Conservation (phyloP, 2,329 filamentous ascomycete genomes). For the Apiospora hydei region DNA sequence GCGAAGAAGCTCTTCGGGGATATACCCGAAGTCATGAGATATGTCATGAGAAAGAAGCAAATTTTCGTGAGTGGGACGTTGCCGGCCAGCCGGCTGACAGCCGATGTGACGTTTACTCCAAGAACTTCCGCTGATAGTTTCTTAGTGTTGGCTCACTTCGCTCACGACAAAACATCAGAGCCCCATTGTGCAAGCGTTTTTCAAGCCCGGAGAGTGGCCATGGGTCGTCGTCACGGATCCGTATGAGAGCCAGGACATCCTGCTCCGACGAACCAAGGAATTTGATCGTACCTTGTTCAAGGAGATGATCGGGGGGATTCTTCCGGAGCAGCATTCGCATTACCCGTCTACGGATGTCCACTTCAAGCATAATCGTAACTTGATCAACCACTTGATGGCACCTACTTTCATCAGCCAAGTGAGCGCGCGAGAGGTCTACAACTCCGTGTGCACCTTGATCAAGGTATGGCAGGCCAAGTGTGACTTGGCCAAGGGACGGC, state of each 20-base stretch:
- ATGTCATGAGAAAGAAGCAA: not conserved
- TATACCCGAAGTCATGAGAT: constrained; percentile 12
- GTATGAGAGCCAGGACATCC: constrained; percentile 29
- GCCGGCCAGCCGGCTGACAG: not conserved
- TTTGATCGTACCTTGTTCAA: constrained; percentile 23
- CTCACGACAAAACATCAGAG: not conserved
- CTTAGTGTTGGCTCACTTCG: constrained; percentile 15
- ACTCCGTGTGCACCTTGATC: not conserved
- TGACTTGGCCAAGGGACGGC: not conserved
- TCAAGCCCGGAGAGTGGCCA: constrained; percentile 27
- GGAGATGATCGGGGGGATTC: not conserved
- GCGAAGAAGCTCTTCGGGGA: constrained; percentile 29
- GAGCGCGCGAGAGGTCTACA: constrained; percentile 13
- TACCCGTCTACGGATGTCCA: not conserved
- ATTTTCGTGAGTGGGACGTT: not conserved
- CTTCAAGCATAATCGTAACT: constrained; percentile 3
- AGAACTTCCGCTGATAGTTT: too few relatives aligned
- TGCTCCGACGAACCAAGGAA: constrained; percentile 29
- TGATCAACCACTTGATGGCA: constrained; percentile 25
- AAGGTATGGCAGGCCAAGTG: constrained; percentile 25
- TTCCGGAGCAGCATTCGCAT: constrained; percentile 12
- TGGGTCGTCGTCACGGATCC: constrained; percentile 29
- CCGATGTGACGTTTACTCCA: too few relatives aligned
- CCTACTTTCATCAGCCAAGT: constrained; percentile 25
- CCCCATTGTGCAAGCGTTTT: constrained; percentile 31